These are phyloP conservation scores for Aurantiochytrium sp. DNA, from an alignment of 108 stramenopile genomes.

Conservation along the genomic window DNA sequence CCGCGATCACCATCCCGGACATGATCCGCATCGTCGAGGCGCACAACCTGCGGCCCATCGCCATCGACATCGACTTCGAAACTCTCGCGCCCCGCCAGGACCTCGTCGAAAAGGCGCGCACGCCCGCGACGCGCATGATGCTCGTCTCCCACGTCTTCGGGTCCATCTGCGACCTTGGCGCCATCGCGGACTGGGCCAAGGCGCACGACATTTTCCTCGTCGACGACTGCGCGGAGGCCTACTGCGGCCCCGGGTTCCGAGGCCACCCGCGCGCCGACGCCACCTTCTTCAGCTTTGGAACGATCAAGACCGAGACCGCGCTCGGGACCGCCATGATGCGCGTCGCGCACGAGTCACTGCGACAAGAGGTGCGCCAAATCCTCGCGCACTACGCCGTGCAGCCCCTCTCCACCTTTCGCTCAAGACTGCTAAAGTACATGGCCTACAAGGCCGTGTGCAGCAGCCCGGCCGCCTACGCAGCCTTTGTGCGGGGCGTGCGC, in stretches of 20 bases:
- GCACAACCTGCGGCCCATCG: background rate
- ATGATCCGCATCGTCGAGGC: background rate
- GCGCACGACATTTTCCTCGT: background rate
- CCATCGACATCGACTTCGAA: background rate
- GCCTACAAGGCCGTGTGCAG: background rate
- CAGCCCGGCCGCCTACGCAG: background rate
- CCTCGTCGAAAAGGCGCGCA: background rate
- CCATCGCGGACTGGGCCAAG: background rate
- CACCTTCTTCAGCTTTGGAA: background rate
- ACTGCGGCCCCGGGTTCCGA: background rate
- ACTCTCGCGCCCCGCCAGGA: background rate
- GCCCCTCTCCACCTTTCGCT: background rate
- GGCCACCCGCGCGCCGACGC: background rate
- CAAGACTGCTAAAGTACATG: background rate
- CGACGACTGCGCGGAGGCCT: slow-evolving; percentile 16
- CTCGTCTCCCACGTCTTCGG: background rate
- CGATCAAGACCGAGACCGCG: slow-evolving; percentile 8
- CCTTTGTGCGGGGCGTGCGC: background rate
- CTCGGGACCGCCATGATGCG: background rate
- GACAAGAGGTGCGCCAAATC: background rate
- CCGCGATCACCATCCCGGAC: background rate
- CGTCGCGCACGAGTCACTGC: background rate
- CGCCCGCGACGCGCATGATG: background rate
- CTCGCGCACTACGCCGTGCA: background rate
- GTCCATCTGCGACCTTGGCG: background rate